A percentile compares a stretch with the other conserved stretches of the same genome.
Evolutionary conservation across 352 stramenopile species (phyloP).

Genomic region (Halophytophthora polymorphica): DNA sequence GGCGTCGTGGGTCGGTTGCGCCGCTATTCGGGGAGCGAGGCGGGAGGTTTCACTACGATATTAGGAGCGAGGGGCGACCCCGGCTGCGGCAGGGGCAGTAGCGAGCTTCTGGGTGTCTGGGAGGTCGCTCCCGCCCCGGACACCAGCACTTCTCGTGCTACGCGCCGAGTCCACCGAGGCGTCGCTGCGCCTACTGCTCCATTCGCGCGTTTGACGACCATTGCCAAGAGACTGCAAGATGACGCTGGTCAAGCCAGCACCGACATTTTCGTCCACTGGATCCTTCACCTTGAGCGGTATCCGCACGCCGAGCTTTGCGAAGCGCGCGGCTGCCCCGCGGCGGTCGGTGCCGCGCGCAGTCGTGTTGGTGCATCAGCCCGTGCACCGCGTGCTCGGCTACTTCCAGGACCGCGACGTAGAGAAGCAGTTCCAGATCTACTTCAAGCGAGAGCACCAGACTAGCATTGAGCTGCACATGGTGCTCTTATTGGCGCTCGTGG

Average conservation of each 20-base stretch:
- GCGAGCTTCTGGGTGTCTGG: no score
- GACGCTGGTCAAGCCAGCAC: conserved; percentile 11
- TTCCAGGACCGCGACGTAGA: conserved; percentile 57
- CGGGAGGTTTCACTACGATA: no score
- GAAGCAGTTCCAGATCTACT: conserved; percentile 62
- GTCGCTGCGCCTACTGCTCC: neutral
- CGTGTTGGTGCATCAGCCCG: conserved; percentile 39
- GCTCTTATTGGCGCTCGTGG: conserved; percentile 21
- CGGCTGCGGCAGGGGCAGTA: no score
- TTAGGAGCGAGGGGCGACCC: no score
- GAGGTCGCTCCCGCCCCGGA: no score
- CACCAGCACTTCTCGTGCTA: no score
- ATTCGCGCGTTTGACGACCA: neutral
- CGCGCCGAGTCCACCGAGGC: neutral
- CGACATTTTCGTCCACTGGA: neutral
- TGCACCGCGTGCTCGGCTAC: conserved; percentile 38
- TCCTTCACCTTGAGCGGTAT: neutral
- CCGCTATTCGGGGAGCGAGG: no score
- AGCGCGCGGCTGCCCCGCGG: conserved; percentile 28
- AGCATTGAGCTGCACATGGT: conserved; percentile 33
- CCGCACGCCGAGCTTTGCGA: conserved; percentile 13
- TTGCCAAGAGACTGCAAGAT: conserved; percentile 18
- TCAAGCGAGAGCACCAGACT: conserved; percentile 38
- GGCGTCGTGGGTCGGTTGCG: no score
- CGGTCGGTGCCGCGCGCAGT: conserved; percentile 23